These are phyloP conservation scores for Xylaria acuta DNA, from an alignment of 495 filamentous ascomycete genomes.

Conservation along the genomic window DNA sequence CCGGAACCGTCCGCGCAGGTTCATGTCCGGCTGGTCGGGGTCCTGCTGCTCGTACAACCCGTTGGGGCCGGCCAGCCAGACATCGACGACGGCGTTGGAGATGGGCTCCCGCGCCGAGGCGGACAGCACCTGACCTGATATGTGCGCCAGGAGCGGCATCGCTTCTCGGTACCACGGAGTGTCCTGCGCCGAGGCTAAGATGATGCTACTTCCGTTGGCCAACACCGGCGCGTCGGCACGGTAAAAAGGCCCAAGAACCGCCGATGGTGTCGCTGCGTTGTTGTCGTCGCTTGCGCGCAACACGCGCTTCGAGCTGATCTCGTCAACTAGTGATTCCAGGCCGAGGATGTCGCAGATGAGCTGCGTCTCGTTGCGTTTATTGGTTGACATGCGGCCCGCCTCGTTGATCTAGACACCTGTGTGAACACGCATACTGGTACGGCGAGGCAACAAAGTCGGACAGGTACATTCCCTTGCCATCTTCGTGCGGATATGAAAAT, in stretches of 20 bases:
- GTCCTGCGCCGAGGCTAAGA: slow-evolving; percentile 37
- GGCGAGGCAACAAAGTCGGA: neutral
- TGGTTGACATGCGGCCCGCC: slow-evolving; percentile 73
- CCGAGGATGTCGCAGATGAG: slow-evolving; percentile 76
- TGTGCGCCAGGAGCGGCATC: slow-evolving; percentile 62
- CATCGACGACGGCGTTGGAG: slow-evolving; percentile 68
- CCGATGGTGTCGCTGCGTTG: slow-evolving; percentile 66
- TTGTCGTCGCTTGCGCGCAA: slow-evolving; percentile 42
- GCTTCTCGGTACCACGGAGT: slow-evolving; percentile 48
- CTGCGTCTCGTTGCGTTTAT: slow-evolving; percentile 75
- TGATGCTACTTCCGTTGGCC: slow-evolving; percentile 68
- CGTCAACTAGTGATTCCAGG: slow-evolving; percentile 76
- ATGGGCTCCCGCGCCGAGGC: slow-evolving; percentile 64
- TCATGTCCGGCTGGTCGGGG: slow-evolving; percentile 71
- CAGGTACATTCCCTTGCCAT: neutral
- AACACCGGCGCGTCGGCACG: slow-evolving; percentile 69
- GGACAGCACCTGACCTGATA: slow-evolving; percentile 69
- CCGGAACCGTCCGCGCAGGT: slow-evolving; percentile 73
- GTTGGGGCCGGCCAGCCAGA: slow-evolving; percentile 80
- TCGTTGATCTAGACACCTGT: slow-evolving; percentile 64
- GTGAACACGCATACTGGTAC: slow-evolving; percentile 18
- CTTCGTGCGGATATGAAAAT: neutral
- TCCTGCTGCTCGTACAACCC: slow-evolving; percentile 85
- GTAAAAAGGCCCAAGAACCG: slow-evolving; percentile 82
- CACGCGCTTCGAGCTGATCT: slow-evolving; percentile 72